Conservation (phyloP, 257 asterid genomes). For the Solanum dulcamara region DNA sequence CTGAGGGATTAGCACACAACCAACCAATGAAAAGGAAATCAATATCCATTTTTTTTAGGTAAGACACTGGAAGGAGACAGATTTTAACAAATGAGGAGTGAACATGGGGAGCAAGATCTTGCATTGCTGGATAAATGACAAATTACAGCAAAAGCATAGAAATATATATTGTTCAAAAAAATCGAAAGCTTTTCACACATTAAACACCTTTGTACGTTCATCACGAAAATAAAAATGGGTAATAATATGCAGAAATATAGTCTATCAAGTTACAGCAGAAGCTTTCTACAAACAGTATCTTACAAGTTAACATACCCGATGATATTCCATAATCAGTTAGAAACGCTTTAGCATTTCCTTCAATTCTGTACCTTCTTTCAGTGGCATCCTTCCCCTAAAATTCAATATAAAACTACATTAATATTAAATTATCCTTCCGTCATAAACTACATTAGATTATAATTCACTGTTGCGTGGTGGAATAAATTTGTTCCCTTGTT, state of each 20-base stretch:
- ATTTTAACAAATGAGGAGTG: neutral
- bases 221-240: neutral
- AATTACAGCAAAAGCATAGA: neutral
- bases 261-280: neutral
- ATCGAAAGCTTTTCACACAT: neutral
- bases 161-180: neutral
- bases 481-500: neutral
- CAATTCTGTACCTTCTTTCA: conserved; percentile 30
- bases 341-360: conserved; percentile 56
- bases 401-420: neutral
- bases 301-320: conserved; percentile 33
- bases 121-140: neutral
- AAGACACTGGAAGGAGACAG: neutral
- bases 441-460: neutral
- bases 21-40: neutral
- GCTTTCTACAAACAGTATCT: neutral
- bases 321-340: conserved; percentile 47
- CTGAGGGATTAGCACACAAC: neutral
- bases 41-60: neutral
- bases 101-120: neutral
- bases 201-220: neutral
- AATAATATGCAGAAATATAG: neutral
- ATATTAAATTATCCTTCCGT: neutral
- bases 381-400: conserved; percentile 27
- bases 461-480: neutral